A percentile compares a stretch with the other conserved stretches of the same genome.
phyloP scores from a whole-genome alignment of 495 filamentous ascomycete genomes.

The Sabuloglossum arenarium region DNA sequence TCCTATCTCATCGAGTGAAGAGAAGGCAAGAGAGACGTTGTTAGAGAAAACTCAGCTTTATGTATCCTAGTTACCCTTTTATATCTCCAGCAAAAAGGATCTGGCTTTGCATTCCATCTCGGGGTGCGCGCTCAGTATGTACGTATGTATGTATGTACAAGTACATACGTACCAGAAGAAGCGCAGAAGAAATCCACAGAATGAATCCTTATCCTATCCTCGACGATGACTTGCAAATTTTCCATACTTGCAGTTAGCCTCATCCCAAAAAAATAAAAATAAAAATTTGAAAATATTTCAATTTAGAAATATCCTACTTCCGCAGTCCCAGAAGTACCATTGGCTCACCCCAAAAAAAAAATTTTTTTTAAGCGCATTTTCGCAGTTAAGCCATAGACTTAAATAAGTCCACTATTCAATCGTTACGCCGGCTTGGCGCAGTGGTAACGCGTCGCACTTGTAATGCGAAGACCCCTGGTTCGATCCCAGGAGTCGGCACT shows the following conservation, averaged over 20 bases:
- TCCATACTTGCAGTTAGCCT: no score
- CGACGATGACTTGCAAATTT: no score
- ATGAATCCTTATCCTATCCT: no score
- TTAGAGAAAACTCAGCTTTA: not conserved
- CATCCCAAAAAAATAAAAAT: no score
- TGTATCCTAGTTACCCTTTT: not conserved
- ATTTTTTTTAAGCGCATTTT: no score
- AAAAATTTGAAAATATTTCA: no score
- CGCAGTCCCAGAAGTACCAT: no score
- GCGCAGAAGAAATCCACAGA: no score
- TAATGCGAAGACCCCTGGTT: constrained; percentile 3
- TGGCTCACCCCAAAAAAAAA: no score
- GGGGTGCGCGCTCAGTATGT: not conserved
- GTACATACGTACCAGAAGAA: not conserved
- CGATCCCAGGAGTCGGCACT: constrained; percentile 3
- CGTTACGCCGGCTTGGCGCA: constrained; percentile 1
- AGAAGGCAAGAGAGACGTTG: not conserved
- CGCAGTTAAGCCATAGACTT: not conserved
- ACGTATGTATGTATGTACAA: not conserved
- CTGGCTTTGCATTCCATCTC: no score
- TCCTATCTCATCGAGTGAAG: constrained; percentile 61
- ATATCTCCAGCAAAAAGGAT: no score
- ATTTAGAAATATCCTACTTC: no score
- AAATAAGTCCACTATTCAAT: not conserved
- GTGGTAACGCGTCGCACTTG: constrained; percentile 4